Base-by-base conservation (phyloP, 2,329 filamentous ascomycete species). In the Alternaria gaisen region DNA sequence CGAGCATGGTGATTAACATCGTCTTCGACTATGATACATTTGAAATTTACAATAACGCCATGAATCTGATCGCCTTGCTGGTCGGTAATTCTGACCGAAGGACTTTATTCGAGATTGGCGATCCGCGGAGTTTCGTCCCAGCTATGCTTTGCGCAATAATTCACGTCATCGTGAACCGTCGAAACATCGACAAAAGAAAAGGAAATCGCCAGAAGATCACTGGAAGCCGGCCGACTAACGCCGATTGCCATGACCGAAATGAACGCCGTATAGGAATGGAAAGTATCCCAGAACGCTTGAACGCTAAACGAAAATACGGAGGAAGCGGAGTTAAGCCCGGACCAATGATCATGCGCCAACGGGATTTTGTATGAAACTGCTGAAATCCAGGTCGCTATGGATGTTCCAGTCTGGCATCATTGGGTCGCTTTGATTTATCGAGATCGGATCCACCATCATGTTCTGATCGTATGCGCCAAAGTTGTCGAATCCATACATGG, bases 341-440 rank as follows among this genome's bases (percentile, higher is more conserved):
- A 47, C 64, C 57, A 65, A 66, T 74, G 57, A 64, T 74, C 65
- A 77, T 58, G 72, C 73, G 48, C 70, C 71, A 11, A 76, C 69
- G 34, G 72, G 73, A 62, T 77, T 77, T 56, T 76, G 67, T 61
- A 79, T 73, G 67, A 77, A 79, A 51, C 61, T 76, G 65, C 60
- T 77, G 62, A 79, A 78, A 43, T 79, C 77, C 53, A 79, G 48
- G 30, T 79, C 77, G 53, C 56, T 72, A 20, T 70, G 65, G 28
- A 68, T 71, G 52, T 75, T 77, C 76, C 77, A 78, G 56, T 74
- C 72, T 9, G 72, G 68, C 74, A 77, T 74, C 65, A 75, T 76
- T 14, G 74, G 71, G 40, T 74, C 73, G 41, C 66, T 68, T 22
- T 69, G 67, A 42, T 69, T 66, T 53, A 78, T 68, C 4, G 69